Base-by-base conservation (phyloP, 2,329 filamentous ascomycete genomes). In the Pseudogymnoascus sp. region DNA sequence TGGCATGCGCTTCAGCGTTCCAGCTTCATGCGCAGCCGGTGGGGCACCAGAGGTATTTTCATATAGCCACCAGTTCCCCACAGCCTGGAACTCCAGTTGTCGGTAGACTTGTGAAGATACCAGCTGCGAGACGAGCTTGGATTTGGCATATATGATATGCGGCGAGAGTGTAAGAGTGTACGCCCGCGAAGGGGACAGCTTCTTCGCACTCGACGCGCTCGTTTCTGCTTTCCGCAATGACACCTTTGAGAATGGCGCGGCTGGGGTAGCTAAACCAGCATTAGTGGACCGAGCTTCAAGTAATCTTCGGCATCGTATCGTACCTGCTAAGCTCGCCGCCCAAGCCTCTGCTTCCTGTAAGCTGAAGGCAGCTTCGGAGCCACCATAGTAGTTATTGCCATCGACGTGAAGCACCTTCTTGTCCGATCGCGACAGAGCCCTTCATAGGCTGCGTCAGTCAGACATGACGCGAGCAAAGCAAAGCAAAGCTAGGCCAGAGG, bases 381-480 rank as follows among this genome's bases (percentile, higher is more conserved):
- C 90, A 70, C 93, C 93, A 77, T 97, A 97, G 76, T 91, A 96
- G 66, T 86, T 82, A 77, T 96, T 92, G 67, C 84, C 83, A 73
- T 97, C 93, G 73, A 97, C 79, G 74, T 97, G 93, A 65, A 97
- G 83, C 68, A 97, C 84, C 71, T 91, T 94, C 80, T 96, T 96
- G 73, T 87, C 88, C 66, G 92, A 96, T 72, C 92, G 88, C 69
- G 93, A 97, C 70, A 97, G 83, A 71, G 93, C 89, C 82, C 93
- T 97, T 82, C 68, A 76, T 75, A 71, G 73, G 76, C 83, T 88
- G 77, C 75, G 86, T 91, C 84, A 90, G 88, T 90, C 84, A 89
- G 86, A 85, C 74, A 78, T 78, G 78, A 75, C 71, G 69, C 69
- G 67, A 69, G 69, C 66, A 56, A 56, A 56, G 50, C 67, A 59